Evolutionary conservation across 371 early-diverging fungal species (phyloP).

Genomic region (Blastocladiella emersonii): DNA sequence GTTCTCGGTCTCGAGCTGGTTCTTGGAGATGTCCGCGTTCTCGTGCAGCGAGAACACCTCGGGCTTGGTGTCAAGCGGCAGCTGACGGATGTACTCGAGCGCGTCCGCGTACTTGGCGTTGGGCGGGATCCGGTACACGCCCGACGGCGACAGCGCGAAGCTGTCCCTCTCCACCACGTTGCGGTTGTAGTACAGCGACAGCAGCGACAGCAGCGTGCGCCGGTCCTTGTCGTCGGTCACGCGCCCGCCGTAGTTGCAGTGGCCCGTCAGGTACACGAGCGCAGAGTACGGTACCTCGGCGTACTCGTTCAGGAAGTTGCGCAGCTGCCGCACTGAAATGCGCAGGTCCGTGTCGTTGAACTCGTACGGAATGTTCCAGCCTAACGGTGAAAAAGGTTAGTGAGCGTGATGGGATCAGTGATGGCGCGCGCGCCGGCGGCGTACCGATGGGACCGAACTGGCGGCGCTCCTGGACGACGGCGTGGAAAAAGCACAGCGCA

Average conservation of each 20-base stretch:
- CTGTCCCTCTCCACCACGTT: not conserved
- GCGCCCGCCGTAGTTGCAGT: slow-evolving; percentile 45
- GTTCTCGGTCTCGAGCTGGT: slow-evolving; percentile 33
- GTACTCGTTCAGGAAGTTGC: slow-evolving; percentile 42
- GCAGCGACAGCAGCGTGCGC: slow-evolving; percentile 30
- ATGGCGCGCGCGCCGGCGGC: no score
- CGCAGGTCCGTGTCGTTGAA: slow-evolving; percentile 41
- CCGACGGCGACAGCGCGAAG: slow-evolving; percentile 2
- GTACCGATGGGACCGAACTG: slow-evolving; percentile 34
- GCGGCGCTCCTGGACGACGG: slow-evolving; percentile 38
- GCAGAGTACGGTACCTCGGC: slow-evolving; percentile 41
- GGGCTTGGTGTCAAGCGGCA: slow-evolving; percentile 31
- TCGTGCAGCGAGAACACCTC: slow-evolving; percentile 45
- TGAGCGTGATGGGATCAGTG: no score
- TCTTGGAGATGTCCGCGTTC: slow-evolving; percentile 45
- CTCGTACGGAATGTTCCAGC: slow-evolving; percentile 48
- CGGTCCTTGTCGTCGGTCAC: slow-evolving; percentile 38
- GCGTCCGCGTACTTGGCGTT: not conserved
- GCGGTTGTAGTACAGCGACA: slow-evolving; percentile 16
- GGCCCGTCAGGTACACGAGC: slow-evolving; percentile 35
- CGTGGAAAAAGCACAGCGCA: slow-evolving; percentile 44
- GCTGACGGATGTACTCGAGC: not conserved
- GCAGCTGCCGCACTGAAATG: slow-evolving; percentile 23
- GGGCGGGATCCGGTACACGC: slow-evolving; percentile 1
- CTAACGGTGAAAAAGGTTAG: slow-evolving; percentile 11